Percentiles rank a stretch among this genome's conserved stretches.
Evolutionary conservation across 441 rosid genomes (phyloP).

Genomic region (Macaranga tanarius): DNA sequence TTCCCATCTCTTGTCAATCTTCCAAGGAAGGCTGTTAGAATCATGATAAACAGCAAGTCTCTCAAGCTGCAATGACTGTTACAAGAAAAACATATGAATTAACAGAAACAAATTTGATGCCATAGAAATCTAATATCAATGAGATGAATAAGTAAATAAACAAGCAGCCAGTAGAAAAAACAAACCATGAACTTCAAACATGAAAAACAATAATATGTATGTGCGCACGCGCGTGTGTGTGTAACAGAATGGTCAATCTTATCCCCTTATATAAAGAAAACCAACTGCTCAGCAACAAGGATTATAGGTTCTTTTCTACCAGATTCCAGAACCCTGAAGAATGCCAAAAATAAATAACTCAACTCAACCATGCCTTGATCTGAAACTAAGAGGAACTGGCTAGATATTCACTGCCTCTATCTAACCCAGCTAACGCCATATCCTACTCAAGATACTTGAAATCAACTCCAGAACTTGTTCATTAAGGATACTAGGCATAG

Average conservation of each 20-base stretch:
- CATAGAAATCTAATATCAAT: conserved; percentile 11
- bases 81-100: conserved; percentile 23
- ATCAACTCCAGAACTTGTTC: not conserved
- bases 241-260: not conserved
- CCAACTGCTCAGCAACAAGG: not conserved
- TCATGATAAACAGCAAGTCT: conserved; percentile 97
- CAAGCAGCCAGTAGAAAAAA: too few species aligned
- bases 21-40: conserved; percentile 78
- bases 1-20: conserved; percentile 83
- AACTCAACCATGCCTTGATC: not conserved
- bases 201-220: not conserved
- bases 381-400: not conserved
- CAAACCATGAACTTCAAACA: not conserved
- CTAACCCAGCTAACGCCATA: too few species aligned
- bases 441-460: not conserved
- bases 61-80: conserved; percentile 91
- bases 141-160: conserved; percentile 7
- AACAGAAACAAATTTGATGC: conserved; percentile 23
- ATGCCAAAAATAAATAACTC: not conserved
- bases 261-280: not conserved
- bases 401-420: not conserved
- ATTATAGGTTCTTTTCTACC: not conserved
- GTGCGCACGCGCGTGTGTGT: too few species aligned
- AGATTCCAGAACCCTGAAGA: not conserved
- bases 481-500: too few species aligned